A percentile compares a stretch with the other conserved stretches of the same genome.
phyloP scores from a whole-genome alignment of 371 early-diverging fungal genomes.

The Saksenaea vasiformis region DNA sequence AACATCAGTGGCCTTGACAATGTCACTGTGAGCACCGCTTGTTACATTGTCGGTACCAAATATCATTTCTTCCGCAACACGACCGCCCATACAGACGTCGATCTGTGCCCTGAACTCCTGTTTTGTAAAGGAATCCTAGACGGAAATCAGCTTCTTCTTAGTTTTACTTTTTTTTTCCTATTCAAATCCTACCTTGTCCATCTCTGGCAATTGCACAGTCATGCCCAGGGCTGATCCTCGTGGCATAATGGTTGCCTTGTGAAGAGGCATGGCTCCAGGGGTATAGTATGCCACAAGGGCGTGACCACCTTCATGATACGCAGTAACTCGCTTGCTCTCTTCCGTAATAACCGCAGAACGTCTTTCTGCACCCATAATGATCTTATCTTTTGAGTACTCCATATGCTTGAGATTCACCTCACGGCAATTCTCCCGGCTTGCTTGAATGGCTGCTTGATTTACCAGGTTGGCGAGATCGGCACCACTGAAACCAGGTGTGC shows the following conservation, averaged over 20 bases:
- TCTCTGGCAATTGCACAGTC: slow-evolving; percentile 90
- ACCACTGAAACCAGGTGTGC: slow-evolving; percentile 95
- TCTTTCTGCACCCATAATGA: slow-evolving; percentile 94
- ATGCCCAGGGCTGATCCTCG: slow-evolving; percentile 88
- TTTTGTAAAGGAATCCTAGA: slow-evolving; percentile 66
- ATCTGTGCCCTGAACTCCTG: slow-evolving; percentile 82
- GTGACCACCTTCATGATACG: slow-evolving; percentile 97
- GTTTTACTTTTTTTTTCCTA: no score
- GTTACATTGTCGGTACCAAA: slow-evolving; percentile 90
- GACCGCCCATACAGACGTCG: slow-evolving; percentile 95
- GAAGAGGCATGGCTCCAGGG: slow-evolving; percentile 87
- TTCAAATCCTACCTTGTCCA: slow-evolving; percentile 60
- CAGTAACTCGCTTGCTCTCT: slow-evolving; percentile 80
- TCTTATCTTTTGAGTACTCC: slow-evolving; percentile 94
- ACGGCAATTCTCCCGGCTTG: slow-evolving; percentile 69
- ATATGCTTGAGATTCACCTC: slow-evolving; percentile 74
- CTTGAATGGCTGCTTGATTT: slow-evolving; percentile 93
- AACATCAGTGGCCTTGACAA: slow-evolving; percentile 83
- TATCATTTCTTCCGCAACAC: slow-evolving; percentile 91
- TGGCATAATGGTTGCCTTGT: slow-evolving; percentile 97
- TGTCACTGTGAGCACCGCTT: slow-evolving; percentile 87
- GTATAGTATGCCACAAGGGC: slow-evolving; percentile 91
- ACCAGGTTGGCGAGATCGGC: slow-evolving; percentile 96
- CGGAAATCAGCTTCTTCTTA: not conserved
- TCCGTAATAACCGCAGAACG: slow-evolving; percentile 86